Evolutionary conservation across 164 flowering plant species (phyloP).

Genomic region (Liriodendron chinense): DNA sequence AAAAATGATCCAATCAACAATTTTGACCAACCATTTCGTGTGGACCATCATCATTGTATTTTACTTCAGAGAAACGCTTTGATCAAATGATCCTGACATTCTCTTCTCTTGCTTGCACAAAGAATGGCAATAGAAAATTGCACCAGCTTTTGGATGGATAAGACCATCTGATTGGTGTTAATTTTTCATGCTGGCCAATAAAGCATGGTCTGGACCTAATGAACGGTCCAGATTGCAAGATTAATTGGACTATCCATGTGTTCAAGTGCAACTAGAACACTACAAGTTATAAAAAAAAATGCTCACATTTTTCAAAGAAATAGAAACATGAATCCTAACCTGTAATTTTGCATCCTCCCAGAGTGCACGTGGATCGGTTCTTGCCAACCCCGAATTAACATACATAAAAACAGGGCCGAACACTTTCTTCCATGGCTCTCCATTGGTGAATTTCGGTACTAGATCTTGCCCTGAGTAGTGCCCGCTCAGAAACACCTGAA

Average conservation of each 20-base stretch:
- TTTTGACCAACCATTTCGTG: no score
- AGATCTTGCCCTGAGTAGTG: constrained; percentile 79
- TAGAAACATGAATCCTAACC: constrained; percentile 25
- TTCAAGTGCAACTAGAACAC: not conserved
- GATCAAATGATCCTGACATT: no score
- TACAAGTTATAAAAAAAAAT: no score
- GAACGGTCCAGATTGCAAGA: not conserved
- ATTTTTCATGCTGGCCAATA: not conserved
- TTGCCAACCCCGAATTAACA: constrained; percentile 46
- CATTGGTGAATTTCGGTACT: constrained; percentile 34
- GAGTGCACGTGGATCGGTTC: constrained; percentile 25
- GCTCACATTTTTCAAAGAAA: no score
- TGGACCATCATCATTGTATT: no score
- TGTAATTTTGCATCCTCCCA: constrained; percentile 85
- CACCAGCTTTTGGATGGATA: no score
- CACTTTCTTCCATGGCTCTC: constrained; percentile 92
- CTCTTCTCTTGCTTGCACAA: no score
- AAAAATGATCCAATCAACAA: no score
- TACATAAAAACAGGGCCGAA: constrained; percentile 88
- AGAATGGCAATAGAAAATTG: no score
- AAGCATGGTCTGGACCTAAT: not conserved
- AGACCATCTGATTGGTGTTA: no score
- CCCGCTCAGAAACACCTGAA: constrained; percentile 65
- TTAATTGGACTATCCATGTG: not conserved
- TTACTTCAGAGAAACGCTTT: no score